Base-by-base conservation (phyloP, 169 alveolate species). In the Blepharisma undulans region DNA sequence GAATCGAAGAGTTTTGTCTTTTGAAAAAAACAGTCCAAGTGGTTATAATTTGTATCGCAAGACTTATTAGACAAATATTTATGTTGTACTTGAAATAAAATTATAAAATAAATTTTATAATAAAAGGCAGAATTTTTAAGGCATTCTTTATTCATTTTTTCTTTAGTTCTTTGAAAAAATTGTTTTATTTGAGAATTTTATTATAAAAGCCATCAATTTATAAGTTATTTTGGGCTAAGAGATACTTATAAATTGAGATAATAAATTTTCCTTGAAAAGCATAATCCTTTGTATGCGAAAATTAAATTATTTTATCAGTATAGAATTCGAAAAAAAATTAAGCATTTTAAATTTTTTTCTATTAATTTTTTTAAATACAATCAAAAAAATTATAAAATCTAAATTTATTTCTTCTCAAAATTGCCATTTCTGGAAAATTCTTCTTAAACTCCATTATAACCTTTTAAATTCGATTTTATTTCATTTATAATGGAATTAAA, bases 401-500 rank as follows among this genome's bases (percentile, higher is more conserved):
- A 2, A 48, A 48, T 48, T 48, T 48, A 48, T 48, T 48, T 48
- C 66, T 48, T 48, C 14, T 18, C 14, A 48, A 10, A 10, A 48
- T 48, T 10, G 14, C 21, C 66, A 74, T 74, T 29, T 74, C 80
- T 29, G 19, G 80, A 74, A 74, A 14, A 74, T 74, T 74, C 27
- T 25, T 25, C 36, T 18, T 25, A 18, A 74, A 0, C 10, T 74
- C 80, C 36, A 22, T 5, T 22, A 3, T 8, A 25, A 25, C 10
- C 7, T 29, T 74, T 25, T 22, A 74, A 74, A 22, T 18, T 6
- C 16, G 10, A 0, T 74, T 22, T 74, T 29, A 74, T 74, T 74
- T 74, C 80, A 74, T 74, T 25, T 74, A 14, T 74, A 74, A 74
- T 74, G 80, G 80, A 74, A 74, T 29, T 25, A 74, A 74, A 74